A percentile compares a stretch with the other conserved stretches of the same genome.
phyloP scores from a whole-genome alignment of 306 rosid genomes.

The Fragaria ananassa region DNA sequence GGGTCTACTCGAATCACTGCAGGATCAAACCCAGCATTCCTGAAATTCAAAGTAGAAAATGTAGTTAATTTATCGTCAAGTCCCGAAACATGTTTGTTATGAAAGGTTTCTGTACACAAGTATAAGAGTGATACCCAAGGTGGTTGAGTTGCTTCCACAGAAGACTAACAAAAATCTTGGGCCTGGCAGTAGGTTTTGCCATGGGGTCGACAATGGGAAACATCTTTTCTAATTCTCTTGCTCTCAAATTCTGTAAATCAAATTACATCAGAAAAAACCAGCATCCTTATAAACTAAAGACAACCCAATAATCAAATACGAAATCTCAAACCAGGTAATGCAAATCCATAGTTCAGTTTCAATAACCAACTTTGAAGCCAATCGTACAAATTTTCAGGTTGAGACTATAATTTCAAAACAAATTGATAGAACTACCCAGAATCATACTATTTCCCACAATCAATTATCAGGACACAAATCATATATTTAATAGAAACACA shows the following conservation, averaged over 20 bases:
- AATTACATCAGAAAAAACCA: not conserved
- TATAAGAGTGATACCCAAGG: constrained; percentile 63
- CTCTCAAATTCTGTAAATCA: constrained; percentile 46
- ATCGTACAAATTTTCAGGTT: not conserved
- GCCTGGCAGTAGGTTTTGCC: constrained; percentile 70
- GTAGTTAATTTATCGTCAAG: not conserved
- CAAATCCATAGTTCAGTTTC: not conserved
- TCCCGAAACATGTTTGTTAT: not conserved
- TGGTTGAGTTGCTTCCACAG: constrained; percentile 95
- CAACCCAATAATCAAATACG: not conserved
- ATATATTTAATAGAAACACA: not conserved
- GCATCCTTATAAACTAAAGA: not conserved
- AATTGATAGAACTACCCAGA: not conserved
- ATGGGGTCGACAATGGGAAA: constrained; percentile 71
- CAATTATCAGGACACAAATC: not conserved
- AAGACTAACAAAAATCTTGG: constrained; percentile 66
- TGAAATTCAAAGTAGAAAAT: constrained; percentile 23
- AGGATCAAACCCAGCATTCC: constrained; percentile 98
- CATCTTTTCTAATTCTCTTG: constrained; percentile 52
- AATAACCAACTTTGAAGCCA: not conserved
- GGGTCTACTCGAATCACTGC: constrained; percentile 80
- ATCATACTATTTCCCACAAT: not conserved
- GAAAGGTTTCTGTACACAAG: constrained; percentile 4
- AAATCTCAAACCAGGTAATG: not conserved
- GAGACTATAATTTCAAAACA: not conserved